Evolutionary conservation across 2,329 filamentous ascomycete genomes (phyloP).

Genomic region (Reticulascus tulasneorum): DNA sequence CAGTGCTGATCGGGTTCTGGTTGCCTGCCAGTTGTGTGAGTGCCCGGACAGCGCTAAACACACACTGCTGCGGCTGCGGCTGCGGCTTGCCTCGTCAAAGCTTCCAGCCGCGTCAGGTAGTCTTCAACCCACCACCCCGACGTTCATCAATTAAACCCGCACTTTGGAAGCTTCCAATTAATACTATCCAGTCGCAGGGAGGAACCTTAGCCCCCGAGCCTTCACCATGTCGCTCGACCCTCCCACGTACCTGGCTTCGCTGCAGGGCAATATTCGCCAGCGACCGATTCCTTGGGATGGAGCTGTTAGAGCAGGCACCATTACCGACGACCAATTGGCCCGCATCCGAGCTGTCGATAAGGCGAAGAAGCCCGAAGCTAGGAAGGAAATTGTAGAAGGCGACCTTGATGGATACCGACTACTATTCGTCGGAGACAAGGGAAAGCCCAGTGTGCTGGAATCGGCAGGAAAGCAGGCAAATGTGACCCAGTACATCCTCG

Average conservation of each 20-base stretch:
- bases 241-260: slow-evolving; percentile 76
- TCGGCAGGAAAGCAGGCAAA: slow-evolving; percentile 80
- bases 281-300: slow-evolving; percentile 97
- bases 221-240: slow-evolving; percentile 80
- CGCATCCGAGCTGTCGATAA: slow-evolving; percentile 97
- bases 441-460: slow-evolving; percentile 70
- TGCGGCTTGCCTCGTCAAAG: slow-evolving; percentile 11
- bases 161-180: too few relatives aligned
- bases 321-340: slow-evolving; percentile 89
- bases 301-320: slow-evolving; percentile 85
- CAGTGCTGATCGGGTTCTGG: too few relatives aligned
- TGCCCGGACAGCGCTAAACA: too few relatives aligned
- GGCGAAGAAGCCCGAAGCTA: slow-evolving; percentile 79
- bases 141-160: too few relatives aligned
- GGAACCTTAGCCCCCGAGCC: too few relatives aligned
- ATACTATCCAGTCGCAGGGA: too few relatives aligned
- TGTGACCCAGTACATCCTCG: slow-evolving; percentile 92
- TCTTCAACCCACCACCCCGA: slow-evolving; percentile 2
- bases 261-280: slow-evolving; percentile 96
- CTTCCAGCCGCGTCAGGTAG: slow-evolving; percentile 6
- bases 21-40: too few relatives aligned
- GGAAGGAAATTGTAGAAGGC: slow-evolving; percentile 74
- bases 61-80: slow-evolving; percentile 8
- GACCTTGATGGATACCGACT: slow-evolving; percentile 77
- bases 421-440: slow-evolving; percentile 74